Percentiles rank a stretch among this genome's conserved stretches.
These are phyloP conservation scores for Phytophthora fragariae DNA, from an alignment of 352 stramenopile genomes.

Conservation along the genomic window DNA sequence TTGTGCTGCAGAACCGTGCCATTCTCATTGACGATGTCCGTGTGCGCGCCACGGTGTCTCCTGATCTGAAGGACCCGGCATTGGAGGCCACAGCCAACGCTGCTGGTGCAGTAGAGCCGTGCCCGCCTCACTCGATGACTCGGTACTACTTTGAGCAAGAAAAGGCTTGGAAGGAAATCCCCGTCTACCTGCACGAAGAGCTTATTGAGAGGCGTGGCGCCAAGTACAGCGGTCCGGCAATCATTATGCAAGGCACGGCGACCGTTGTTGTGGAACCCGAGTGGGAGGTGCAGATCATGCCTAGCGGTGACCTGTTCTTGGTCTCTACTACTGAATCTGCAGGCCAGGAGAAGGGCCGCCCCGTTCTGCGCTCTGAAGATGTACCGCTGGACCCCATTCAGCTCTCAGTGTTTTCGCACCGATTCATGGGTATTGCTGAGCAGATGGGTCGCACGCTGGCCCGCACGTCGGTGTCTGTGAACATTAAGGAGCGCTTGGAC, in stretches of 20 bases:
- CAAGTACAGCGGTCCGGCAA: conserved; percentile 90
- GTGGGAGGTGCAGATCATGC: conserved; percentile 94
- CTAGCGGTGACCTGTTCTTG: conserved; percentile 96
- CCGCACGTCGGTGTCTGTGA: conserved; percentile 97
- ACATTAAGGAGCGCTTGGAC: conserved; percentile 99
- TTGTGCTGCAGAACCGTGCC: conserved; percentile 93
- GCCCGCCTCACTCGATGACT: conserved; percentile 66
- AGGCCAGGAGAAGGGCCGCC: conserved; percentile 33
- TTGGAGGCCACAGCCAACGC: conserved; percentile 5
- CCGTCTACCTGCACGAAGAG: conserved; percentile 95
- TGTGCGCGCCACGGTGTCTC: conserved; percentile 94
- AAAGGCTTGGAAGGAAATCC: conserved; percentile 83
- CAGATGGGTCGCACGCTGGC: conserved; percentile 99
- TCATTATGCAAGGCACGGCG: conserved; percentile 98
- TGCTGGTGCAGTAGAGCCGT: conserved; percentile 32
- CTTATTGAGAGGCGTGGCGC: conserved; percentile 76
- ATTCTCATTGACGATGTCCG: conserved; percentile 98
- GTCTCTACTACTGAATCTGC: conserved; percentile 49
- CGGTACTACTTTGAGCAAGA: conserved; percentile 84
- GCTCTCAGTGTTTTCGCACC: conserved; percentile 96
- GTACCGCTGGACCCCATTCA: conserved; percentile 95
- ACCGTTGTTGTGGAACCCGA: conserved; percentile 97
- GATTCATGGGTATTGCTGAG: conserved; percentile 99
- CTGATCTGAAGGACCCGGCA: conserved; percentile 59
- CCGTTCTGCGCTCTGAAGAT: conserved; percentile 33